Conservation (phyloP, 257 asterid genomes). For the Henckelia pumila region DNA sequence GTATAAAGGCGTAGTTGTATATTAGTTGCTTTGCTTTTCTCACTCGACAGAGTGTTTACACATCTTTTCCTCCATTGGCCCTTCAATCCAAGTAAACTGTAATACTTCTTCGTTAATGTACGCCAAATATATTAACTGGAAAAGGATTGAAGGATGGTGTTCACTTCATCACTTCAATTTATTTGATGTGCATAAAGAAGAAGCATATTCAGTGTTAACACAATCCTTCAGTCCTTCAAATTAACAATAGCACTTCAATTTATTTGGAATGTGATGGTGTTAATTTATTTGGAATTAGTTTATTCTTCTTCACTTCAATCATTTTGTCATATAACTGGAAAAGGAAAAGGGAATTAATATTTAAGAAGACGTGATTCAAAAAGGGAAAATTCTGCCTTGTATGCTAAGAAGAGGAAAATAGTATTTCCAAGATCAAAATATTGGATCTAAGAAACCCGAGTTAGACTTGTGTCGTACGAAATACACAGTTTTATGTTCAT, state of each 20-base stretch:
- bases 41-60: conserved; percentile 5
- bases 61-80: background rate
- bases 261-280: background rate
- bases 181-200: too few species aligned
- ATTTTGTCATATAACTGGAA: background rate
- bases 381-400: background rate
- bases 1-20: conserved; percentile 4
- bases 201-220: too few species aligned
- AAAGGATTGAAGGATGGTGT: too few species aligned
- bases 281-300: background rate
- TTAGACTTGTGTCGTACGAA: background rate
- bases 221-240: too few species aligned
- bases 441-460: too few species aligned
- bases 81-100: background rate
- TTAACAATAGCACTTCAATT: too few species aligned
- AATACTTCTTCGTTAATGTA: background rate
- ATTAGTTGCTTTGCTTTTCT: background rate
- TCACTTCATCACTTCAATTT: too few species aligned
- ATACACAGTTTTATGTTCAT: background rate
- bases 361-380: background rate
- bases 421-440: background rate
- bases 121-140: background rate
- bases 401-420: background rate
- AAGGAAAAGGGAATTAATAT: background rate
- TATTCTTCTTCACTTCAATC: background rate